These are phyloP conservation scores for Arxiozyma slooffiae DNA, from an alignment of 1,139 yeast genomes.

Conservation along the genomic window DNA sequence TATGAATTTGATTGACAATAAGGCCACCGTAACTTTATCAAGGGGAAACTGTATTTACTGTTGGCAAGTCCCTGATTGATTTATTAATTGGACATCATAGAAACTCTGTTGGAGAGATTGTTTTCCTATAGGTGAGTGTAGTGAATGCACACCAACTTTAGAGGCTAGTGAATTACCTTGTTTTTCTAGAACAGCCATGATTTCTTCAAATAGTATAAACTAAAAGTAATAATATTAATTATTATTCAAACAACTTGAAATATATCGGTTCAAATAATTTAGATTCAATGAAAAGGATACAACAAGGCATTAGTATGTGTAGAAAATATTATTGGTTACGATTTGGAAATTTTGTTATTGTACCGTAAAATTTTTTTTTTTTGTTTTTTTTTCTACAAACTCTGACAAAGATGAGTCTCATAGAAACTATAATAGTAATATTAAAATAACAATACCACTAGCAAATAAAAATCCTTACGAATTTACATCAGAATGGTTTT, in stretches of 20 bases:
- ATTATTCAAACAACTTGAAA: background rate
- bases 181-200: background rate
- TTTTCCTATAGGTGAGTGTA: conserved; percentile 3
- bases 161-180: conserved; percentile 3
- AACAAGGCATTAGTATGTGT: conserved; percentile 23
- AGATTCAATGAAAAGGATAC: background rate
- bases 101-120: conserved; percentile 7
- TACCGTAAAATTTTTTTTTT: conserved; percentile 28
- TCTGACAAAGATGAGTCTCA: conserved; percentile 2
- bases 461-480: background rate
- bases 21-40: background rate
- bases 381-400: conserved; percentile 10
- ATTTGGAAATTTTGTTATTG: conserved; percentile 27
- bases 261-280: background rate
- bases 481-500: background rate
- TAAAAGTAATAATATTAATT: background rate
- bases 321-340: conserved; percentile 30
- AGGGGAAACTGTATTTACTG: background rate
- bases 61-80: conserved; percentile 6
- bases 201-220: conserved; percentile 7
- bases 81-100: conserved; percentile 3
- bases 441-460: too few species aligned
- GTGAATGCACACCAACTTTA: conserved; percentile 6
- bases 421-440: background rate
- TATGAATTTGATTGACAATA: background rate